These are phyloP conservation scores for Lanmaoa pseudosensibilis DNA, from an alignment of 768 basidiomycete species.

Conservation along the genomic window DNA sequence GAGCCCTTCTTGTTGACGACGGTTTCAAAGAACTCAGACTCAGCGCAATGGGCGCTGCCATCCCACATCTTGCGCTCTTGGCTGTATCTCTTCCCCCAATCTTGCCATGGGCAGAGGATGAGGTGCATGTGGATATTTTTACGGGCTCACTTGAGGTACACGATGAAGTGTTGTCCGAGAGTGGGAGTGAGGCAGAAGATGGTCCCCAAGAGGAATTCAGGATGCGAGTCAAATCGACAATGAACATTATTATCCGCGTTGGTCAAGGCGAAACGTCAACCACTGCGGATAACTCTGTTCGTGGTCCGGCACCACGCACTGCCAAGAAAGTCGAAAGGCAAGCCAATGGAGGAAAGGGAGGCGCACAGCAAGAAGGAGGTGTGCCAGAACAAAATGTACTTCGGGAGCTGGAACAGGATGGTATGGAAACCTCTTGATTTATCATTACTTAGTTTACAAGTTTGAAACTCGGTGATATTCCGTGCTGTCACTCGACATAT, in stretches of 20 bases:
- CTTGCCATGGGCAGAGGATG: conserved; percentile 63
- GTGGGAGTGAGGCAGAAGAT: conserved; percentile 52
- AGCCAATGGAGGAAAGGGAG: conserved; percentile 10
- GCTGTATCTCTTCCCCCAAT: conserved; percentile 68
- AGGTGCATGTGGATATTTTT: conserved; percentile 58
- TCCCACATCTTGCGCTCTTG: conserved; percentile 75
- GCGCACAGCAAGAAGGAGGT: conserved; percentile 1
- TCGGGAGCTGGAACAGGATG: conserved; percentile 46
- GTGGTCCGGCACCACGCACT: neutral
- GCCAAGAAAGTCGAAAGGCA: conserved; percentile 8
- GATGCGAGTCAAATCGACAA: conserved; percentile 69
- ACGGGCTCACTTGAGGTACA: conserved; percentile 74
- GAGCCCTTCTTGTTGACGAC: conserved; percentile 66
- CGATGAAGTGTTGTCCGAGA: conserved; percentile 64
- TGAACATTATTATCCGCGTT: conserved; percentile 59
- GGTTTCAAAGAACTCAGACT: conserved; percentile 79
- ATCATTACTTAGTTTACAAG: neutral
- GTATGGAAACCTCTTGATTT: conserved; percentile 34
- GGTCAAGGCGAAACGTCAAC: conserved; percentile 53
- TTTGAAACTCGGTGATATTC: neutral
- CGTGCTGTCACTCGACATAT: neutral
- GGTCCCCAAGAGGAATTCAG: conserved; percentile 56
- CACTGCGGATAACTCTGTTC: conserved; percentile 12
- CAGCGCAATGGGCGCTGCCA: conserved; percentile 86
- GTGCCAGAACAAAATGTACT: conserved; percentile 33